Percentiles rank a stretch among this genome's conserved stretches.
These are phyloP conservation scores for Hypoxylon sp. DNA, from an alignment of 2,329 filamentous ascomycete species.

Conservation along the genomic window DNA sequence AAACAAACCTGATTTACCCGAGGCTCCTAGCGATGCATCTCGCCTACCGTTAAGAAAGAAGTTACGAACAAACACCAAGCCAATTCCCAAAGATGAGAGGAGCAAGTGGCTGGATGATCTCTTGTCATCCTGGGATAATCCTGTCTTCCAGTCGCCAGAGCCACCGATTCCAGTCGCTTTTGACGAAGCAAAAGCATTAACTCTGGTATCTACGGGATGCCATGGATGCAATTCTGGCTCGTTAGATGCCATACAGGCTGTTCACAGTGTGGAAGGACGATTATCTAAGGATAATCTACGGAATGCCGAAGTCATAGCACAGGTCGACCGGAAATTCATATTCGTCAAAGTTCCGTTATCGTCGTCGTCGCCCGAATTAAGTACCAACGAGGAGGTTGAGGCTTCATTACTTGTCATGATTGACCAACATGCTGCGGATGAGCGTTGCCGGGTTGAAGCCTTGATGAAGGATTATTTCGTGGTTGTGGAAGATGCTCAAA, in stretches of 20 bases:
- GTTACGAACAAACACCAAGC: slow-evolving; percentile 34
- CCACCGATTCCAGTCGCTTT: slow-evolving; percentile 61
- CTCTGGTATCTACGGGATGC: slow-evolving; percentile 39
- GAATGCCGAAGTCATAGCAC: slow-evolving; percentile 77
- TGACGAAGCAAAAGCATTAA: slow-evolving; percentile 47
- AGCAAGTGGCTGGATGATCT: slow-evolving; percentile 72
- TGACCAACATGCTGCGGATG: slow-evolving; percentile 96
- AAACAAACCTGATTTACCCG: slow-evolving; percentile 54
- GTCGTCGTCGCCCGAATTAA: slow-evolving; percentile 9
- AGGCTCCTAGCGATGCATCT: slow-evolving; percentile 44
- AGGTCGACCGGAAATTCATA: slow-evolving; percentile 93
- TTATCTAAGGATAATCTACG: slow-evolving; percentile 75
- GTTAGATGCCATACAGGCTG: slow-evolving; percentile 37
- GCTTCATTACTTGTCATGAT: slow-evolving; percentile 75
- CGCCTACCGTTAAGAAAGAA: slow-evolving; percentile 32
- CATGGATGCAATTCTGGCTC: slow-evolving; percentile 32
- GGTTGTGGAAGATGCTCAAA: slow-evolving; percentile 15
- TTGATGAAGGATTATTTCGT: slow-evolving; percentile 72
- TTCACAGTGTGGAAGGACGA: slow-evolving; percentile 56
- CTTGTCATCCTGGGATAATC: slow-evolving; percentile 79
- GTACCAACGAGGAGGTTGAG: slow-evolving; percentile 2
- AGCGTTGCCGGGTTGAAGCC: slow-evolving; percentile 83
- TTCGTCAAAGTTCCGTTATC: slow-evolving; percentile 70
- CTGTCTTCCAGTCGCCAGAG: slow-evolving; percentile 73
- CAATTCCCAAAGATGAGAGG: slow-evolving; percentile 34